A percentile compares a stretch with the other conserved stretches of the same genome.
Evolutionary conservation across 225 moss, liverwort and hornwort species (phyloP).

Genomic region (Antitrichia curtipendula): DNA sequence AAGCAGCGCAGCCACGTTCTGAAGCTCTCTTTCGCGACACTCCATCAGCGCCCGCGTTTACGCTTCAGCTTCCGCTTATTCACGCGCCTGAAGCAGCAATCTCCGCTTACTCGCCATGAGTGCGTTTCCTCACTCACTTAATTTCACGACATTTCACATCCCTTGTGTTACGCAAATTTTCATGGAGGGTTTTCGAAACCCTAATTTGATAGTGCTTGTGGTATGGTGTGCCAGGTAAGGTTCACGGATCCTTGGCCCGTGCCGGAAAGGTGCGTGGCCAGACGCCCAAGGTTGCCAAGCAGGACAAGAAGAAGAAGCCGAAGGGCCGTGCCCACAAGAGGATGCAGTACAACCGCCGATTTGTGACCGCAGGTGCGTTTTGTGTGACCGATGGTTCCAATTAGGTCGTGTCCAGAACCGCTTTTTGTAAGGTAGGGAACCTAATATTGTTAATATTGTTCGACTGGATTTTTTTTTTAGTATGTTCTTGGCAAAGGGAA

Average conservation of each 20-base stretch:
- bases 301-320: constrained; percentile 73
- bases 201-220: background rate
- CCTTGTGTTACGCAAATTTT: background rate
- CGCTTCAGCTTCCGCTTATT: background rate
- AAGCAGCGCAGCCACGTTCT: background rate
- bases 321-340: constrained; percentile 66
- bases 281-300: constrained; percentile 65
- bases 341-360: constrained; percentile 62
- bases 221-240: constrained; percentile 33
- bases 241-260: constrained; percentile 72
- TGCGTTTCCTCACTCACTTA: background rate
- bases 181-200: background rate
- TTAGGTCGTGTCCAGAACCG: background rate
- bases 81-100: background rate
- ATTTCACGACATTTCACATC: background rate
- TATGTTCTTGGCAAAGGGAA: background rate
- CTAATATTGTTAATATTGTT: no score
- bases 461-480: background rate
- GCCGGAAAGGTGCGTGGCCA: constrained; percentile 72
- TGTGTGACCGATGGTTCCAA: no score
- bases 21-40: background rate
- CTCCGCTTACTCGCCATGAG: background rate
- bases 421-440: background rate
- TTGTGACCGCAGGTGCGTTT: constrained; percentile 48
- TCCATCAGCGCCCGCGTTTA: background rate